Percentiles rank a stretch among this genome's conserved stretches.
Evolutionary conservation across 345 rosid genomes (phyloP).

Genomic region (Anacardium occidentale): DNA sequence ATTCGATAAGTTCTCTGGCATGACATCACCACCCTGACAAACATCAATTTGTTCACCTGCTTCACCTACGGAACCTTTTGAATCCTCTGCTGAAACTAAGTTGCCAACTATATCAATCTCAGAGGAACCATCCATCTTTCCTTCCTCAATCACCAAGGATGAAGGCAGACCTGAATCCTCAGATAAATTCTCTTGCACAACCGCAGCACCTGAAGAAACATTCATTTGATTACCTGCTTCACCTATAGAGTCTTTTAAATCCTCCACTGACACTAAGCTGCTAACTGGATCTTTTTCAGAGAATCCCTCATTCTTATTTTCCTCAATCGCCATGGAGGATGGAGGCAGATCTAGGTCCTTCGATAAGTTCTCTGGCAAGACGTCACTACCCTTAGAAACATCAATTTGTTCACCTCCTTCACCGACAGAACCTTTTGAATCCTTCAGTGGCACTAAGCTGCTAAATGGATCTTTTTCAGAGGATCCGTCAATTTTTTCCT

Average conservation of each 20-base stretch:
- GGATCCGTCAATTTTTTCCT: slow-evolving; percentile 12
- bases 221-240: no score
- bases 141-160: slow-evolving; percentile 18
- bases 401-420: slow-evolving; percentile 15
- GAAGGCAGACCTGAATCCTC: slow-evolving; percentile 11
- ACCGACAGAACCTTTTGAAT: background rate
- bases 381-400: background rate
- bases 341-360: no score
- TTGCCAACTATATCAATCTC: slow-evolving; percentile 6
- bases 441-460: background rate
- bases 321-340: no score
- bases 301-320: no score
- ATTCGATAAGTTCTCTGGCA: slow-evolving; percentile 20
- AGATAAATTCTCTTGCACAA: no score
- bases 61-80: slow-evolving; percentile 18
- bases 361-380: no score
- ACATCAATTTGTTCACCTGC: slow-evolving; percentile 8
- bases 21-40: slow-evolving; percentile 25
- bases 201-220: no score
- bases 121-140: background rate
- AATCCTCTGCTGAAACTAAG: background rate
- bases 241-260: no score
- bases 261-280: no score
- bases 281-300: no score
- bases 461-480: background rate